These are phyloP conservation scores for Dioscorea cayenensis DNA, from an alignment of 116 monocot species.

Conservation along the genomic window DNA sequence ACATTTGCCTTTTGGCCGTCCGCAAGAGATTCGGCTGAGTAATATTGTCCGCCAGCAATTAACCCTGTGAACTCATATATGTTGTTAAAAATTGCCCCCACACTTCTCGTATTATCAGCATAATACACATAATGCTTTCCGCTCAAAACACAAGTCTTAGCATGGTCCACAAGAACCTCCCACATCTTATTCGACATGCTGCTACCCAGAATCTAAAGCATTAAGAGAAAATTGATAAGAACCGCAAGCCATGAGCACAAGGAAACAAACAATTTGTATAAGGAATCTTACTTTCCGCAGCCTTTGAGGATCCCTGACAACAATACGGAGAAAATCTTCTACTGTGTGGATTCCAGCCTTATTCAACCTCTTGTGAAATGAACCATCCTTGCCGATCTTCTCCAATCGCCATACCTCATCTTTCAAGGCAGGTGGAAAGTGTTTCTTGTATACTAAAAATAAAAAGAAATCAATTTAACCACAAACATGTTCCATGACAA, in stretches of 20 bases:
- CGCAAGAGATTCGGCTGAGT: conserved; percentile 60
- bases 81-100: conserved; percentile 84
- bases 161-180: conserved; percentile 95
- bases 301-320: conserved; percentile 60
- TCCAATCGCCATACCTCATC: conserved; percentile 97
- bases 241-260: neutral
- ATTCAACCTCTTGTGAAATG: conserved; percentile 85
- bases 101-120: conserved; percentile 57
- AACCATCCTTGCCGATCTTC: conserved; percentile 95
- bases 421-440: conserved; percentile 75
- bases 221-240: neutral
- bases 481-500: neutral
- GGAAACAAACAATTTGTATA: neutral
- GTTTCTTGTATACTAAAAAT: conserved; percentile 78
- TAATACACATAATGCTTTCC: conserved; percentile 89
- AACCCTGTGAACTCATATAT: conserved; percentile 82
- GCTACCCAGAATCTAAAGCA: conserved; percentile 76
- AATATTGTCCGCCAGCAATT: conserved; percentile 59
- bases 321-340: conserved; percentile 76
- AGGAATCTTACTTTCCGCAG: conserved; percentile 52
- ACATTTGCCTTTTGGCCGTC: conserved; percentile 71
- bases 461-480: neutral
- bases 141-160: conserved; percentile 84
- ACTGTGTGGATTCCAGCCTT: conserved; percentile 54
- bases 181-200: conserved; percentile 99